Conservation (phyloP, 2,329 filamentous ascomycete species). For the Cladosporium cucumerinum region DNA sequence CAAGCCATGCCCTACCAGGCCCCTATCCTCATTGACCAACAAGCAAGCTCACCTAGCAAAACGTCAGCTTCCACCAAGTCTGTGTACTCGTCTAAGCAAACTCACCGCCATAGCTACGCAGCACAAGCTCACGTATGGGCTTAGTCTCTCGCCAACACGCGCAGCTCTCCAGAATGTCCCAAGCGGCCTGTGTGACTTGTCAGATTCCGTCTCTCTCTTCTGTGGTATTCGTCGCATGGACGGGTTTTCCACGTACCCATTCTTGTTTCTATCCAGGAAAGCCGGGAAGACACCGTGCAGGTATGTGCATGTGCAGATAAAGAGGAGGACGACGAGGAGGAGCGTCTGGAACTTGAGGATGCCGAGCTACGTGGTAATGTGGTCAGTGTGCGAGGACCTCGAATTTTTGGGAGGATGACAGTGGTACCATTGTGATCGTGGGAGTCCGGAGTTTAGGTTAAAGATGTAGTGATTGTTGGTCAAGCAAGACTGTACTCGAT, state of each 20-base stretch:
- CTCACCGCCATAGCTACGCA: constrained; percentile 90
- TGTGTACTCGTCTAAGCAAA: constrained; percentile 18
- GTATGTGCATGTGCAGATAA: constrained; percentile 95
- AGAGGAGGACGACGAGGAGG: constrained; percentile 86
- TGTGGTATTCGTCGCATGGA: neutral
- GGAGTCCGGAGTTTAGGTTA: neutral
- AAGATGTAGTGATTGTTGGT: neutral
- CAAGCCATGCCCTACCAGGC: neutral
- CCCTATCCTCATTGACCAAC: constrained; percentile 7
- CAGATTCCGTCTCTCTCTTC: neutral
- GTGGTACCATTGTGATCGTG: constrained; percentile 18
- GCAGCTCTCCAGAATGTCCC: constrained; percentile 97
- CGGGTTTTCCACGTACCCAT: constrained; percentile 59
- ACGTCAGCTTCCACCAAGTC: neutral
- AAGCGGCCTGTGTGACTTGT: constrained; percentile 35
- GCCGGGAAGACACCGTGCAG: constrained; percentile 84
- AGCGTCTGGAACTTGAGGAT: constrained; percentile 99
- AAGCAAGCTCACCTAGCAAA: constrained; percentile 13
- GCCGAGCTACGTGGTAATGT: constrained; percentile 63
- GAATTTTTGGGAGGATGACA: neutral
- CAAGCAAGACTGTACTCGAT: neutral
- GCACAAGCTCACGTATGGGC: constrained; percentile 91
- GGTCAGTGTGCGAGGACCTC: neutral
- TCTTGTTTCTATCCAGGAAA: constrained; percentile 89
- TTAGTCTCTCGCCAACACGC: constrained; percentile 84